A percentile compares a stretch with the other conserved stretches of the same genome.
Conservation (phyloP, 169 alveolate genomes). For the Plasmodium chabaudi region DNA sequence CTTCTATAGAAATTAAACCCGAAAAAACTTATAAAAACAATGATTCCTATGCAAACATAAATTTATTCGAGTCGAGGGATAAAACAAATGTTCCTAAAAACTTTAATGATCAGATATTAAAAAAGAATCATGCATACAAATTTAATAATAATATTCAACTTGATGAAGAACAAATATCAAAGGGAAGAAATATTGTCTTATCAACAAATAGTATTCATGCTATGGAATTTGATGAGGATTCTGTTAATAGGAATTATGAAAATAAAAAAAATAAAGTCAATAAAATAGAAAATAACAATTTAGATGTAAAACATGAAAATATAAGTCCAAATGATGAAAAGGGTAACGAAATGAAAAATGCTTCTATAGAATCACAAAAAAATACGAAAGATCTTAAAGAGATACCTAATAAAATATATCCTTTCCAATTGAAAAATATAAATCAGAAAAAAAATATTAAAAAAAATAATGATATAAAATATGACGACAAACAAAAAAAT, state of each 20-base stretch:
- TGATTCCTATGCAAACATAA: neutral
- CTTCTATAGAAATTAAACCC: neutral
- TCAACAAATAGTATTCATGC: constrained; percentile 29
- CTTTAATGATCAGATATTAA: too few species aligned
- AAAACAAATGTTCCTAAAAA: too few species aligned
- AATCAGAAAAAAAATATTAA: too few species aligned
- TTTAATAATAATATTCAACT: constrained; percentile 15
- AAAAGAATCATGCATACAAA: too few species aligned
- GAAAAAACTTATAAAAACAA: neutral
- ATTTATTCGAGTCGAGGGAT: too few species aligned
- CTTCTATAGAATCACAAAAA: neutral
- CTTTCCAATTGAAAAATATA: neutral
- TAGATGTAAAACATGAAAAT: neutral
- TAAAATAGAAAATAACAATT: too few species aligned
- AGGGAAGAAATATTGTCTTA: constrained; percentile 9
- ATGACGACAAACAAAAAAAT: too few species aligned
- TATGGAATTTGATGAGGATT: constrained; percentile 10
- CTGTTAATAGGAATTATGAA: neutral
- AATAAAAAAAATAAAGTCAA: constrained; percentile 1
- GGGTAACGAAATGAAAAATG: neutral
- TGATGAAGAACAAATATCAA: constrained; percentile 38
- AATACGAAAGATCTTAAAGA: constrained; percentile 1
- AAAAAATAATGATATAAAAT: too few species aligned
- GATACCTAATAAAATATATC: neutral
- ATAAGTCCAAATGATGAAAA: neutral